phyloP scores from a whole-genome alignment of 805 yeast genomes.

The Hanseniaspora hatyaiensis region DNA sequence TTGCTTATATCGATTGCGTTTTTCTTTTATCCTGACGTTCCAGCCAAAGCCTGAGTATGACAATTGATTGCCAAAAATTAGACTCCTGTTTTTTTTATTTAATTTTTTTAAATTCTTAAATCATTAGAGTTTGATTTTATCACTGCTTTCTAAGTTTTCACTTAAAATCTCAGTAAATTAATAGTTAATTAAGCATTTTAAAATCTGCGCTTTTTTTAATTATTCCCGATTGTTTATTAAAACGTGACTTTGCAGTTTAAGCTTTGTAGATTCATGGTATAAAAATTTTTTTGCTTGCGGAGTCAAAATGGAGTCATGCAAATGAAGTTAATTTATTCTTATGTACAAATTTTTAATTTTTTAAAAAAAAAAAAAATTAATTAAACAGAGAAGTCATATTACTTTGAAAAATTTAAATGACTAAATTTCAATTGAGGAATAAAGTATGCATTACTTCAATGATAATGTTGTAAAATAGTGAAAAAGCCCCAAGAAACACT shows the following conservation, averaged over 20 bases:
- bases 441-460: neutral
- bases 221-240: too few species aligned
- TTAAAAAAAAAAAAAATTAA: neutral
- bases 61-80: neutral
- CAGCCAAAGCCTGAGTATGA: slow-evolving; percentile 15
- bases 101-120: too few species aligned
- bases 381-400: neutral
- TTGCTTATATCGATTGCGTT: slow-evolving; percentile 80
- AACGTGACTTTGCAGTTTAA: too few species aligned
- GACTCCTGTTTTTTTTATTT: neutral
- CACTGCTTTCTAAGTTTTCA: too few species aligned
- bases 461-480: neutral
- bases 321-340: too few species aligned
- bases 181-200: too few species aligned
- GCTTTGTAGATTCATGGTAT: too few species aligned
- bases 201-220: too few species aligned
- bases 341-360: neutral
- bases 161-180: too few species aligned
- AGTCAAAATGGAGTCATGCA: too few species aligned
- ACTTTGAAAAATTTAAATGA: neutral
- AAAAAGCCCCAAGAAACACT: neutral
- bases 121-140: too few species aligned
- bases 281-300: too few species aligned
- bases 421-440: neutral
- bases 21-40: slow-evolving; percentile 65